Base-by-base conservation (phyloP, 1,284 basidiomycete genomes). In the Trichosporon asahii region DNA sequence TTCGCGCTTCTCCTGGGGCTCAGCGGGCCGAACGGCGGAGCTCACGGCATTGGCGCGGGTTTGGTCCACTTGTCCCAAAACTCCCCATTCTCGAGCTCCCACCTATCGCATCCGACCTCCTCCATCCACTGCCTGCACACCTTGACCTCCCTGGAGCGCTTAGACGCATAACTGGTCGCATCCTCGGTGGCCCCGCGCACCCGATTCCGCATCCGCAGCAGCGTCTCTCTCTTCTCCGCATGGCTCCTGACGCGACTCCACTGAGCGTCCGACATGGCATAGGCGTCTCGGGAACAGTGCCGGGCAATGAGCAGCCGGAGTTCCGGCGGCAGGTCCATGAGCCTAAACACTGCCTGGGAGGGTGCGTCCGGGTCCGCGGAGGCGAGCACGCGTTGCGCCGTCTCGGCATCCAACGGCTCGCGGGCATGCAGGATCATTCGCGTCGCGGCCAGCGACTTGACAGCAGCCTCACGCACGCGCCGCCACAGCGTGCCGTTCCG, bases 321-420 rank as follows among this genome's bases (percentile, higher is more conserved):
- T 67, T 82, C 81, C 44, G 68, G 67, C 27, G 81, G 81, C 12
- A 82, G 74, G 57, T 80, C 78, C 55, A 82, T 68, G 8, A 82
- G 60, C 2, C 70, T 74, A 71, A 82, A 82, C 29, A n/a, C 33
- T 35, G 37, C 33, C 35, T 8, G 2, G 53, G 35, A 27, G 33
- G 2, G 31, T 31, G 21, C 53, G 33, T 21, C 21, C n/a, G 1
- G 25, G 7, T 75, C 73, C 12, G 27, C 23, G 15, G 21, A 15
- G 1, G 61, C 55, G 4, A 81, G 73, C 12, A 77, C 72, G 6
- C 72, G 55, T 37, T 66, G 64, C 5, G 78, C 78, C 4, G 65
- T 73, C 37, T 76, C 73, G 27, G 69, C 68, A 23, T 74, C 67
- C 2, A 70, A 70, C 0, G 71, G 69, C 3, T 71, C 2, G 64